Conservation (phyloP, 371 early-diverging fungal species). For the Chytridium lagenaria region DNA sequence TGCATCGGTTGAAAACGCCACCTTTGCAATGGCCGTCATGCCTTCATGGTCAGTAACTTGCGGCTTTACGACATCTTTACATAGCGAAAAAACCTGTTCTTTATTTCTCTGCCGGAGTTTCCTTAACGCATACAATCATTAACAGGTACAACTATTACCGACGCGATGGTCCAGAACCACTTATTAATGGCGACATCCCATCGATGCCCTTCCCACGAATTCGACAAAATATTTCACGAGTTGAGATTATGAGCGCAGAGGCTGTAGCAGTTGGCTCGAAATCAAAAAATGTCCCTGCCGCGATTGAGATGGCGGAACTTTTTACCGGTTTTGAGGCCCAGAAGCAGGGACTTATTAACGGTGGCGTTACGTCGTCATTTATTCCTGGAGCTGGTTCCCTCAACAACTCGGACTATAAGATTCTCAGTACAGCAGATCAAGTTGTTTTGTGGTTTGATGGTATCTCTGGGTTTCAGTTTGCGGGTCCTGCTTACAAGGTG, state of each 20-base stretch:
- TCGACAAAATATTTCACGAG: neutral
- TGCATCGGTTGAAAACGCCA: neutral
- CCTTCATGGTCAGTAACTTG: constrained; percentile 1
- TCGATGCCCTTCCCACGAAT: neutral
- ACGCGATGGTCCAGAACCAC: neutral
- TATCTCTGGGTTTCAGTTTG: no score
- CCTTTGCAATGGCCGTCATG: neutral
- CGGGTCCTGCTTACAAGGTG: no score
- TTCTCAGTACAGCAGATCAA: constrained; percentile 5
- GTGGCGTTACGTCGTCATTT: neutral
- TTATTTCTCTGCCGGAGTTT: no score
- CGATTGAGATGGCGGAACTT: neutral
- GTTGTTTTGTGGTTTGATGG: neutral
- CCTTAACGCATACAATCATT: no score
- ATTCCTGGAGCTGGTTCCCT: neutral
- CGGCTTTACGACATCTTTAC: no score
- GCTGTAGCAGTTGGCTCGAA: neutral
- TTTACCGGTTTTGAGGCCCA: neutral
- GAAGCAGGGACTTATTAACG: neutral
- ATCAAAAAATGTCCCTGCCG: neutral
- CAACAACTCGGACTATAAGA: neutral
- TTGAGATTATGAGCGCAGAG: neutral
- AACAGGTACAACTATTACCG: neutral
- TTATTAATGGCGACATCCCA: neutral
- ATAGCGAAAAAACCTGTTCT: no score